Evolutionary conservation across 2,329 filamentous ascomycete genomes (phyloP), one percentile per base, ranked within the genome.

Genomic region (Penicillium sp.): DNA sequence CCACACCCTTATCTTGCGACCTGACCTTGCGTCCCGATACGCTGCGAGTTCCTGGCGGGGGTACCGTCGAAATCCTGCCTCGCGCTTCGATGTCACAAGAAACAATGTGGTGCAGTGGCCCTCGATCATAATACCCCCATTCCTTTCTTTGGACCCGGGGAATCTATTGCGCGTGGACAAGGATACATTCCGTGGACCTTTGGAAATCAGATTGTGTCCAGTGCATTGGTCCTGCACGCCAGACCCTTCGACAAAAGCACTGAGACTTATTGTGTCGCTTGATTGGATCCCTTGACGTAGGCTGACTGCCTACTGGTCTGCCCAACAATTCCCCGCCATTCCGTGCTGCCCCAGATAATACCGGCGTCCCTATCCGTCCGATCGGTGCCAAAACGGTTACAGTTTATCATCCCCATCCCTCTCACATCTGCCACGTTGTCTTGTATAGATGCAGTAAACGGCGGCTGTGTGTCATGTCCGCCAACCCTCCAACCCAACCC

Each of bases 391-490:
- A 57, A 51, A 19, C 42, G 46, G 54, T 59, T 61, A 42, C 56
- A 43, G 52, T 53, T 53, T 55, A 48, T 37, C 54, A 47, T 47
- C 56, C 58, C 43, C 33, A 47, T 47, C 52, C 48, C 52, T 54
- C 57, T 46, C 38, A 43, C 42, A 21, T 31, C 59, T 58, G 50
- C 55, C 48, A 54, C 48, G 41, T 48, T 54, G 37, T 65, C 60
- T 66, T 74, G 62, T 71, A 73, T 73, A 71, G 71, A 72, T 69
- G 65, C 65, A 68, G 65, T 58, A 64, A 65, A 61, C 64, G 56
- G 64, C 57, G 66, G 47, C 64, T 66, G 61, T 65, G 66, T 72
- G 74, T 73, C 74, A 77, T 77, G 75, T 76, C 75, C 66, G 69
- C 75, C 69, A 71, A 75, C 62, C 70, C 67, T 66, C 61, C 69